A percentile compares a stretch with the other conserved stretches of the same genome.
Conservation (phyloP, 768 basidiomycete species). For the Leccinellum rugosiceps region DNA sequence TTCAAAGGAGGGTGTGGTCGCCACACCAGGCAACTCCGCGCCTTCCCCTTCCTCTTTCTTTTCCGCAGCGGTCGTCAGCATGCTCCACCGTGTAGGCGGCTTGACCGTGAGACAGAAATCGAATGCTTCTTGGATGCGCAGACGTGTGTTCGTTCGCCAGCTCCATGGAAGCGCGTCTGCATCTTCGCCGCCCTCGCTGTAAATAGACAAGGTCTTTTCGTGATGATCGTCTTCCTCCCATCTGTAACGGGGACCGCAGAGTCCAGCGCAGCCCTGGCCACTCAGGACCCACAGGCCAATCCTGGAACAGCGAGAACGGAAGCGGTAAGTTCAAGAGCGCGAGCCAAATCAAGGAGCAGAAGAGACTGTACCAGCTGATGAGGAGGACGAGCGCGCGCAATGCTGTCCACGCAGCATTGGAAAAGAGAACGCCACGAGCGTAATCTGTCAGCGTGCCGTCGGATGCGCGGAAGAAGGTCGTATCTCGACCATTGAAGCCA, state of each 20-base stretch:
- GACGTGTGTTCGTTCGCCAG: slow-evolving; percentile 71
- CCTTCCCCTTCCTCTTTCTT: slow-evolving; percentile 31
- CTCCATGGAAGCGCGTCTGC: slow-evolving; percentile 64
- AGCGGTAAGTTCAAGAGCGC: not conserved
- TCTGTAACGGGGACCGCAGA: slow-evolving; percentile 78
- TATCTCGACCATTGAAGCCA: slow-evolving; percentile 54
- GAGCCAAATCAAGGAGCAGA: not conserved
- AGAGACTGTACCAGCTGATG: slow-evolving; percentile 53
- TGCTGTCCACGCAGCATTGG: slow-evolving; percentile 79
- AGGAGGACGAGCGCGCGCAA: slow-evolving; percentile 72
- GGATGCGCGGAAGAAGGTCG: slow-evolving; percentile 64
- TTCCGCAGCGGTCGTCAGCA: slow-evolving; percentile 17
- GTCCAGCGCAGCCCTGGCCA: slow-evolving; percentile 72
- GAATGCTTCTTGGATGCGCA: slow-evolving; percentile 73
- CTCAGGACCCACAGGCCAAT: slow-evolving; percentile 77
- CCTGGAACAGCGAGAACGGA: slow-evolving; percentile 36
- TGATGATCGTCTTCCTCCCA: slow-evolving; percentile 75
- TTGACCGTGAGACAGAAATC: slow-evolving; percentile 69
- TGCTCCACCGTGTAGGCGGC: slow-evolving; percentile 34
- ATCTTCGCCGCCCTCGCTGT: slow-evolving; percentile 44
- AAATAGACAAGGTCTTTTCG: slow-evolving; percentile 54
- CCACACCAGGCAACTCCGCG: slow-evolving; percentile 23
- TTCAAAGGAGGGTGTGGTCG: slow-evolving; percentile 37
- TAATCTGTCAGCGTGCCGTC: slow-evolving; percentile 73
- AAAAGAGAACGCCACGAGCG: slow-evolving; percentile 72